phyloP scores from a whole-genome alignment of 1,284 basidiomycete species.

The Takashimella koratensis region DNA sequence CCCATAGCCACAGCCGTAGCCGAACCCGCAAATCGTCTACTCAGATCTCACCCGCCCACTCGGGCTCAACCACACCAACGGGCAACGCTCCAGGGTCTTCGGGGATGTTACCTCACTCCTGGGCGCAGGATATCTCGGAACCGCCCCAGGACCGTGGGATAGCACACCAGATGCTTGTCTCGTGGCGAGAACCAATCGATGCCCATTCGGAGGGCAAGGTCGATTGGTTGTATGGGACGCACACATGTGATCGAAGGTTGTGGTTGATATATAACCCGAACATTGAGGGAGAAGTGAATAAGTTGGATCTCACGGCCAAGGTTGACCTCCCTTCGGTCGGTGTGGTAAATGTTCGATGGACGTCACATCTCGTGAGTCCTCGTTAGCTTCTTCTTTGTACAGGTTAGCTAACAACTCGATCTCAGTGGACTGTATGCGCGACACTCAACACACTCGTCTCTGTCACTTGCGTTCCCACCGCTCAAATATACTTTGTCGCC shows the following conservation, averaged over 20 bases:
- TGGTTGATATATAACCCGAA: slow-evolving; percentile 29
- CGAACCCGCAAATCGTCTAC: slow-evolving; percentile 1
- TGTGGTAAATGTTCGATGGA: slow-evolving; percentile 7
- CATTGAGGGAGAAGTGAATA: slow-evolving; percentile 18
- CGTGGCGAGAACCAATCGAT: slow-evolving; percentile 11
- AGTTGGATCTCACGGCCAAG: slow-evolving; percentile 14
- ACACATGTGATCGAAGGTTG: slow-evolving; percentile 15
- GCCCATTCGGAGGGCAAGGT: slow-evolving; percentile 3
- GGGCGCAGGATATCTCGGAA: not conserved
- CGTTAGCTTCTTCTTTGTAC: not conserved
- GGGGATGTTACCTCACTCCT: not conserved
- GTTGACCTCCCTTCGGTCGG: slow-evolving; percentile 10
- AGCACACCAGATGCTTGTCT: slow-evolving; percentile 13
- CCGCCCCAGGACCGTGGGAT: slow-evolving; percentile 1
- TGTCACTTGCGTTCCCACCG: slow-evolving; percentile 19
- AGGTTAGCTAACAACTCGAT: not conserved
- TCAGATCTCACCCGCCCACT: not conserved
- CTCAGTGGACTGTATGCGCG: slow-evolving; percentile 35
- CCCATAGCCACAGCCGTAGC: not conserved
- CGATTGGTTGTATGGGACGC: slow-evolving; percentile 24
- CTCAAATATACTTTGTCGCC: slow-evolving; percentile 31
- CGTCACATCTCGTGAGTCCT: slow-evolving; percentile 9
- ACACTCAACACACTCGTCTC: slow-evolving; percentile 20
- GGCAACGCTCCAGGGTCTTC: slow-evolving; percentile 1
- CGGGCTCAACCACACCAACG: slow-evolving; percentile 1